phyloP scores from a whole-genome alignment of 2,329 filamentous ascomycete genomes.

The Colletotrichum cereale region DNA sequence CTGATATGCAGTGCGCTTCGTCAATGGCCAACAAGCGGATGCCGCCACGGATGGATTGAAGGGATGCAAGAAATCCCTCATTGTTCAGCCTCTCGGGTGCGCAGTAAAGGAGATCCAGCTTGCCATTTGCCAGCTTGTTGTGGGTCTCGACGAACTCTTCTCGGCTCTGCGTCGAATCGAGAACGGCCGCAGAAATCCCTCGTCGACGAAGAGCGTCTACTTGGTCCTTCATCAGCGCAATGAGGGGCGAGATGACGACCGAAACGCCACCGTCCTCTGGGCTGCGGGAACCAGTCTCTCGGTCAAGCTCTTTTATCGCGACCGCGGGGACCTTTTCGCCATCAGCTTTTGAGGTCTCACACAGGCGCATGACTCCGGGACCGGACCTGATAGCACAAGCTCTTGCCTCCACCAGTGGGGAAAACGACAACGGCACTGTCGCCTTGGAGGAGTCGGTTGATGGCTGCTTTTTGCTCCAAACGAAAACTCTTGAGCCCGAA shows the following conservation, averaged over 20 bases:
- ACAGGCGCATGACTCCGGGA: slow-evolving; percentile 1
- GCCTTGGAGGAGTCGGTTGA: slow-evolving; percentile 52
- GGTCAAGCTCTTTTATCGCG: slow-evolving; percentile 60
- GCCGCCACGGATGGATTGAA: slow-evolving; percentile 66
- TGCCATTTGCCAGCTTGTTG: slow-evolving; percentile 55
- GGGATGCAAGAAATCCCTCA: slow-evolving; percentile 68
- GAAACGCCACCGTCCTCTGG: slow-evolving; percentile 61
- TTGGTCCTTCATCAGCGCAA: slow-evolving; percentile 72
- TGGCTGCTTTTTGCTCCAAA: slow-evolving; percentile 59
- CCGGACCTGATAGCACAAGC: slow-evolving; percentile 61
- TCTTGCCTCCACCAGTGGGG: slow-evolving; percentile 64
- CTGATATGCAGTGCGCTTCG: slow-evolving; percentile 71
- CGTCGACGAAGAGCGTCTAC: slow-evolving; percentile 65
- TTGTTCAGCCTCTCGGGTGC: slow-evolving; percentile 72
- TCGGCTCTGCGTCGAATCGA: slow-evolving; percentile 68
- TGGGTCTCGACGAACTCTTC: slow-evolving; percentile 57
- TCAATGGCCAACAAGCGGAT: slow-evolving; percentile 69
- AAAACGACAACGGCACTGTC: slow-evolving; percentile 59
- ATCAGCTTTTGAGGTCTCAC: not conserved
- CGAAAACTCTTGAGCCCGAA: slow-evolving; percentile 58
- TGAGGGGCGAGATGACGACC: slow-evolving; percentile 67
- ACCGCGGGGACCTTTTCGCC: slow-evolving; percentile 57
- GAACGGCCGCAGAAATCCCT: slow-evolving; percentile 64
- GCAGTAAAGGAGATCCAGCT: slow-evolving; percentile 68
- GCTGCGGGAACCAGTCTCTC: slow-evolving; percentile 43